These are phyloP conservation scores for Phoma sp. DNA, from an alignment of 2,329 filamentous ascomycete genomes.

Conservation along the genomic window DNA sequence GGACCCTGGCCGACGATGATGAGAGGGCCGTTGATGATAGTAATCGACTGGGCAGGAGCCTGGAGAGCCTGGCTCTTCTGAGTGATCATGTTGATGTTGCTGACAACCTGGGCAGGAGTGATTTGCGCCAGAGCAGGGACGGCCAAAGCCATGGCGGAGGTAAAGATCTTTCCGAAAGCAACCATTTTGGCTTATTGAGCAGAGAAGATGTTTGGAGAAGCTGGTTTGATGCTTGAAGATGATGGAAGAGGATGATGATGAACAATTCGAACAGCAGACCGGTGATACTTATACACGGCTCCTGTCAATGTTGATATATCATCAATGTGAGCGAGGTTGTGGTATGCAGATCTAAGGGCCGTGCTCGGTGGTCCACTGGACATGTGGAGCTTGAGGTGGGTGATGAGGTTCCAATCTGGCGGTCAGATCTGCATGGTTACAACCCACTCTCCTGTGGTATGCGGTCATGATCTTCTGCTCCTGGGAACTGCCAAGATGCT, in stretches of 20 bases:
- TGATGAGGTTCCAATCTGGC: too few species aligned
- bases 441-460: too few species aligned
- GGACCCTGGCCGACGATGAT: slow-evolving; percentile 19
- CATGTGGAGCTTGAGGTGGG: background rate
- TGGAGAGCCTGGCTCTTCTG: slow-evolving; percentile 19
- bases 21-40: slow-evolving; percentile 16
- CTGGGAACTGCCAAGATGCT: too few species aligned
- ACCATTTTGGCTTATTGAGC: slow-evolving; percentile 13
- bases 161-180: slow-evolving; percentile 22
- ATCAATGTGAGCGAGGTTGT: background rate
- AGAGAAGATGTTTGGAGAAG: background rate
- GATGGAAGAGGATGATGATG: background rate
- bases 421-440: too few species aligned
- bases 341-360: background rate
- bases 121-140: slow-evolving; percentile 13
- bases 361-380: background rate
- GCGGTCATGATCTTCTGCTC: too few species aligned
- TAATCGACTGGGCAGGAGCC: slow-evolving; percentile 17
- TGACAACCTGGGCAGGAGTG: slow-evolving; percentile 13
- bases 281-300: background rate
- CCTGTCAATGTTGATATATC: background rate
- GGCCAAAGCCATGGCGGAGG: slow-evolving; percentile 20
- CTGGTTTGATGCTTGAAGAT: background rate
- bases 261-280: too few species aligned
- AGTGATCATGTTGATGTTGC: slow-evolving; percentile 19